Evolutionary conservation across 176 grass and related monocot genomes (phyloP).

Genomic region (Ampelocalamus luodianensis): DNA sequence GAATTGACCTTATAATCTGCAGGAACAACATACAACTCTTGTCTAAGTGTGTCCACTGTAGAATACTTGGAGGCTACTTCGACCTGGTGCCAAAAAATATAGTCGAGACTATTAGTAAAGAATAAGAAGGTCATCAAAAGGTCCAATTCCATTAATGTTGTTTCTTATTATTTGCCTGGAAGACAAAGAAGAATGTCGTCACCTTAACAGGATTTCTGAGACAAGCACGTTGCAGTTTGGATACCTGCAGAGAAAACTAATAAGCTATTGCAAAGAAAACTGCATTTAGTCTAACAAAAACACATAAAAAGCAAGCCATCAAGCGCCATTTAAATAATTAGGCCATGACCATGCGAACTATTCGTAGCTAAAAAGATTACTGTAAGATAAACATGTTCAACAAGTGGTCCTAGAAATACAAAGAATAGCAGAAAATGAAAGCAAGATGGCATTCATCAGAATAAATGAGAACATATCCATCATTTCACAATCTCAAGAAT

Average conservation of each 20-base stretch:
- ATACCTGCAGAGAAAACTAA: conserved; percentile 55
- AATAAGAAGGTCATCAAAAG: conserved; percentile 19
- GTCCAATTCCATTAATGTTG: neutral
- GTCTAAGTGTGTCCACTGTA: conserved; percentile 84
- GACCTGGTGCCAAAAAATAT: conserved; percentile 49
- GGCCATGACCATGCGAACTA: neutral
- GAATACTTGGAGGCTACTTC: conserved; percentile 85
- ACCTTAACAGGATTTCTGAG: conserved; percentile 95
- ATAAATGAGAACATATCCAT: neutral
- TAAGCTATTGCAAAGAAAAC: conserved; percentile 24
- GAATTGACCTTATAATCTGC: conserved; percentile 71
- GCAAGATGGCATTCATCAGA: neutral
- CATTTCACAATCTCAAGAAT: neutral
- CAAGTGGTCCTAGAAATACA: neutral
- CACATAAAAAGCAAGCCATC: neutral
- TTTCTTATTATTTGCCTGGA: conserved; percentile 18
- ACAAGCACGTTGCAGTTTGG: conserved; percentile 90
- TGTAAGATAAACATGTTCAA: neutral
- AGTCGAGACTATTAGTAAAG: conserved; percentile 22
- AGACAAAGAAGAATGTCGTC: conserved; percentile 26
- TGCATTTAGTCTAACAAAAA: conserved; percentile 37
- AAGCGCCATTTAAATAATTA: no score
- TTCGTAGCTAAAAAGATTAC: neutral
- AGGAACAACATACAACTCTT: conserved; percentile 75
- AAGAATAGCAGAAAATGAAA: neutral